A percentile compares a stretch with the other conserved stretches of the same genome.
phyloP scores from a whole-genome alignment of 306 rosid species.

The Alnus rubra region DNA sequence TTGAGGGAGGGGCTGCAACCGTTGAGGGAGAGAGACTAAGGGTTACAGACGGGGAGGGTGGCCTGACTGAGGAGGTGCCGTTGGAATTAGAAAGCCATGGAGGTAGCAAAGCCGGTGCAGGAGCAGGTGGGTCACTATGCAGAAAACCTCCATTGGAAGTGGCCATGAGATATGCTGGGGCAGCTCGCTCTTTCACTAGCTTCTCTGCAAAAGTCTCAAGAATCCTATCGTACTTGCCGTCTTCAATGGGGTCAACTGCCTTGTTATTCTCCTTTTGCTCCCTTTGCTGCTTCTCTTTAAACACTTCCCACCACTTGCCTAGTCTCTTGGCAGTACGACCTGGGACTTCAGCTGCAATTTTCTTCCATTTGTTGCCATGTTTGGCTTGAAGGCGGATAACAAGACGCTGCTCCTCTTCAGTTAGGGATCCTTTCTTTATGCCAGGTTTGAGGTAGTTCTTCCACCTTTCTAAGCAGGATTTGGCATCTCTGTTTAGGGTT shows the following conservation, averaged over 20 bases:
- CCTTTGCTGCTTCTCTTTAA: slow-evolving; percentile 79
- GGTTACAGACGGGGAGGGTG: slow-evolving; percentile 84
- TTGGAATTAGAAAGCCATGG: slow-evolving; percentile 86
- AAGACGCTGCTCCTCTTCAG: slow-evolving; percentile 77
- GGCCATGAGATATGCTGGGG: slow-evolving; percentile 68
- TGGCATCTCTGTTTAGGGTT: slow-evolving; percentile 70
- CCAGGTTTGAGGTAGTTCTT: slow-evolving; percentile 88
- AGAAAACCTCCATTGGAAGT: slow-evolving; percentile 69
- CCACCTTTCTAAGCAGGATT: slow-evolving; percentile 91
- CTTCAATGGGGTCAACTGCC: slow-evolving; percentile 51
- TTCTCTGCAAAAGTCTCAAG: slow-evolving; percentile 76
- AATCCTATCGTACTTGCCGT: slow-evolving; percentile 72
- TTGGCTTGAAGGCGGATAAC: slow-evolving; percentile 75
- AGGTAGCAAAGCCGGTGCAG: slow-evolving; percentile 64
- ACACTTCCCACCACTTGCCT: slow-evolving; percentile 97
- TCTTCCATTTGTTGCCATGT: slow-evolving; percentile 90
- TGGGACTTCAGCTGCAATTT: slow-evolving; percentile 76
- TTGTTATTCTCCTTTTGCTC: slow-evolving; percentile 62
- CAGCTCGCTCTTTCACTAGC: slow-evolving; percentile 51
- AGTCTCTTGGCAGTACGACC: slow-evolving; percentile 86
- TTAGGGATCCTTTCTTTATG: slow-evolving; percentile 80
- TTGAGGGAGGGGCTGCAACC: slow-evolving; percentile 63
- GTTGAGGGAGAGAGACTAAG: slow-evolving; percentile 77
- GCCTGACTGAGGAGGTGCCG: slow-evolving; percentile 49
- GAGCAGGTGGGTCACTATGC: slow-evolving; percentile 54